These are phyloP conservation scores for Crithidia brevicula DNA, from an alignment of 208 protist genomes.

Conservation along the genomic window DNA sequence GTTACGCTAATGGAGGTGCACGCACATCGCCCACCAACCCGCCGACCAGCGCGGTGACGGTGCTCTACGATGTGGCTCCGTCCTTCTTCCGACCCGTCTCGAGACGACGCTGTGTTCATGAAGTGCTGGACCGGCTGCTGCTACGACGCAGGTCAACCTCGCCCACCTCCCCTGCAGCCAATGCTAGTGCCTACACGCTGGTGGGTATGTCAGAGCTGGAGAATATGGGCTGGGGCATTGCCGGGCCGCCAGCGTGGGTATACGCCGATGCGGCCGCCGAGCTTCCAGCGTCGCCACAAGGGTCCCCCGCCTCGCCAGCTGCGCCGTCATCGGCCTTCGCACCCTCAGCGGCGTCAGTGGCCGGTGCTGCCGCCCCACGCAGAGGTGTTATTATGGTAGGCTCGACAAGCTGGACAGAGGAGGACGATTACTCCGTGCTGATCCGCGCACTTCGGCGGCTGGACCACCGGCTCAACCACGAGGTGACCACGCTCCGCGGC, in stretches of 20 bases:
- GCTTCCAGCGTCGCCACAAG: slow-evolving; percentile 2
- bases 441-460: slow-evolving; percentile 85
- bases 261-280: slow-evolving; percentile 32
- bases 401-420: slow-evolving; percentile 96
- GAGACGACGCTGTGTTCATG: slow-evolving; percentile 46
- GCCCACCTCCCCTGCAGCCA: background rate
- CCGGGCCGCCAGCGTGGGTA: slow-evolving; percentile 69
- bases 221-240: slow-evolving; percentile 52
- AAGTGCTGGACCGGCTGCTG: slow-evolving; percentile 55
- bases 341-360: background rate
- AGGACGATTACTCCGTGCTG: slow-evolving; percentile 97
- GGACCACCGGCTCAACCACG: slow-evolving; percentile 71
- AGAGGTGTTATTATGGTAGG: slow-evolving; percentile 86
- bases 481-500: background rate
- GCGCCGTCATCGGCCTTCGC: background rate
- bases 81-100: slow-evolving; percentile 66
- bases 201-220: slow-evolving; percentile 24
- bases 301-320: slow-evolving; percentile 2
- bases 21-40: slow-evolving; percentile 12
- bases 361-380: background rate
- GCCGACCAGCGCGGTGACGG: slow-evolving; percentile 31
- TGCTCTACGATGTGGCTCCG: slow-evolving; percentile 80
- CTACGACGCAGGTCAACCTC: slow-evolving; percentile 8
- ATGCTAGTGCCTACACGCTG: slow-evolving; percentile 9
- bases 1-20: too few relatives aligned